A percentile compares a stretch with the other conserved stretches of the same genome.
Conservation (phyloP, 305 asterid species). For the Fraxinus latifolia region DNA sequence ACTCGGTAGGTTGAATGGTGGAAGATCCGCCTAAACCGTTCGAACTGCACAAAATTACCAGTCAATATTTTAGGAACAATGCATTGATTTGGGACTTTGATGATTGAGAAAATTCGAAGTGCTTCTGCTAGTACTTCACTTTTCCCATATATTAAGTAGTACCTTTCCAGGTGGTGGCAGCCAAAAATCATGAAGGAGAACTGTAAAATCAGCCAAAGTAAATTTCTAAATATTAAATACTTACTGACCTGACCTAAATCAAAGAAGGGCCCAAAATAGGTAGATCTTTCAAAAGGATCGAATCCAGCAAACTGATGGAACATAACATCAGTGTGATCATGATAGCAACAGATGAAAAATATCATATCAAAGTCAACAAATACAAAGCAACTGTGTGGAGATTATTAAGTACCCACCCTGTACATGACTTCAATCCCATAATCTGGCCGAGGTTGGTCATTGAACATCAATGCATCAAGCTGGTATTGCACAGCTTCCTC, state of each 20-base stretch:
- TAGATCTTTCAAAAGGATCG: slow-evolving; percentile 94
- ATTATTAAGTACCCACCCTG: slow-evolving; percentile 45
- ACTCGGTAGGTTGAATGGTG: slow-evolving; percentile 91
- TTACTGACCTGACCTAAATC: slow-evolving; percentile 92
- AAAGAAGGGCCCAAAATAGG: slow-evolving; percentile 88
- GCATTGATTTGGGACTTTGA: neutral
- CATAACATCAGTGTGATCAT: slow-evolving; percentile 13
- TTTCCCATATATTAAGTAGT: neutral
- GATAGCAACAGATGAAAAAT: slow-evolving; percentile 1
- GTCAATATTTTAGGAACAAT: slow-evolving; percentile 10
- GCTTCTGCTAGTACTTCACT: neutral
- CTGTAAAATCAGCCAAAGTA: neutral
- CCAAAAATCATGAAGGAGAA: neutral
- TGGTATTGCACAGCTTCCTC: slow-evolving; percentile 85
- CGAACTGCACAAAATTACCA: slow-evolving; percentile 49
- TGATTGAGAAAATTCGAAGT: neutral
- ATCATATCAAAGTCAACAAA: slow-evolving; percentile 9
- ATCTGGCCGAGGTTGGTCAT: slow-evolving; percentile 83
- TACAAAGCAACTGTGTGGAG: slow-evolving; percentile 12
- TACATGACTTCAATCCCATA: slow-evolving; percentile 97
- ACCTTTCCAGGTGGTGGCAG: neutral
- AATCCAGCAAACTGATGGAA: slow-evolving; percentile 81
- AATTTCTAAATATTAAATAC: neutral
- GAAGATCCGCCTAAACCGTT: slow-evolving; percentile 84
- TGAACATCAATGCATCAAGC: slow-evolving; percentile 86